These are phyloP conservation scores for Coix lacrymajobi DNA, from an alignment of 176 grass and related monocot species.

Conservation along the genomic window DNA sequence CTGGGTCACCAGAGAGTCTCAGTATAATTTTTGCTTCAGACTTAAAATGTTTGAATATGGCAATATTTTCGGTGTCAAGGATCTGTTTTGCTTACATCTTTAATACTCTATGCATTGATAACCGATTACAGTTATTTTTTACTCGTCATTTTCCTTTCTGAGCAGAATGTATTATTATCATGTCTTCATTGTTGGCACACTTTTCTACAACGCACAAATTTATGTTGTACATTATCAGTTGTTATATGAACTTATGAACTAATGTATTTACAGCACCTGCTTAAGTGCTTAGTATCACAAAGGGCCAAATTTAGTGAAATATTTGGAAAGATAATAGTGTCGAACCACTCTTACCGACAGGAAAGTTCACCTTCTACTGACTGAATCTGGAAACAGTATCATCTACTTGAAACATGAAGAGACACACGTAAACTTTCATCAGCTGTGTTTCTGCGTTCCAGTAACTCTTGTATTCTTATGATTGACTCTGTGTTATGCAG, in stretches of 20 bases:
- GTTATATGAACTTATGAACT: background rate
- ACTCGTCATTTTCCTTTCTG: background rate
- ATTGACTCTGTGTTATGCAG: constrained; percentile 30
- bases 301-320: background rate
- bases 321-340: background rate
- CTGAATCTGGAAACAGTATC: background rate
- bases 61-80: background rate
- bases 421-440: background rate
- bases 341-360: background rate
- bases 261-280: background rate
- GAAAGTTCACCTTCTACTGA: background rate
- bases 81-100: background rate
- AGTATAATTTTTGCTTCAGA: background rate
- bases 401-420: background rate
- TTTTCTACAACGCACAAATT: background rate
- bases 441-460: background rate
- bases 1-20: background rate
- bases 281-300: background rate
- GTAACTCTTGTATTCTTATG: background rate
- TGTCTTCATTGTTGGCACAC: background rate
- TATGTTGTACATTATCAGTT: background rate
- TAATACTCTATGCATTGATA: background rate
- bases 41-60: background rate
- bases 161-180: background rate
- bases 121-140: background rate